A percentile compares a stretch with the other conserved stretches of the same genome.
Evolutionary conservation across 768 basidiomycete species (phyloP).

Genomic region (Cantharellus anzutake): DNA sequence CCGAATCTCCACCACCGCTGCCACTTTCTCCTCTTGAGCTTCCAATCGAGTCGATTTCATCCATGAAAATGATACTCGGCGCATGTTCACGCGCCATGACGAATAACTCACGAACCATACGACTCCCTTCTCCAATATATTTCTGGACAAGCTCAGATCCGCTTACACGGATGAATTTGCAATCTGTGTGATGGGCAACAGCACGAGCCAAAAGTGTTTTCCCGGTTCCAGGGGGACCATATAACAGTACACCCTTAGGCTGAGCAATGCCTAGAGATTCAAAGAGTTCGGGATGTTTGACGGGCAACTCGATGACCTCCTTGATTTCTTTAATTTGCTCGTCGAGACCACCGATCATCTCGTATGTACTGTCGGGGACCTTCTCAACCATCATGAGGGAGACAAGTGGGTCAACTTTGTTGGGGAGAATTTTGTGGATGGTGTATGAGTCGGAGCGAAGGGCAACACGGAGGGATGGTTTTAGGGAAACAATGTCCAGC

Average conservation of each 20-base stretch:
- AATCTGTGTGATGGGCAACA: constrained; percentile 94
- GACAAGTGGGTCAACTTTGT: constrained; percentile 95
- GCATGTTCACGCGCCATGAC: constrained; percentile 97
- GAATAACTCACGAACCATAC: constrained; percentile 95
- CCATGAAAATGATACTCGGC: constrained; percentile 98
- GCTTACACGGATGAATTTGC: constrained; percentile 90
- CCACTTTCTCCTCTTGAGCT: constrained; percentile 72
- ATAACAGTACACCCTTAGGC: constrained; percentile 88
- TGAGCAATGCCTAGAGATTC: constrained; percentile 93
- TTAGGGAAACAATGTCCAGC: constrained; percentile 62
- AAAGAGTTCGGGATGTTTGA: constrained; percentile 94
- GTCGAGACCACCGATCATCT: constrained; percentile 98
- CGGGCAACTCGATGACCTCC: constrained; percentile 94
- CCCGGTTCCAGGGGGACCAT: constrained; percentile 91
- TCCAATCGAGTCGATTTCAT: constrained; percentile 96
- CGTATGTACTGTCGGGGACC: constrained; percentile 96
- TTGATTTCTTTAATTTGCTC: constrained; percentile 98
- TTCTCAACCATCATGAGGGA: constrained; percentile 99
- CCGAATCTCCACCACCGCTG: constrained; percentile 56
- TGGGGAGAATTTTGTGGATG: constrained; percentile 89
- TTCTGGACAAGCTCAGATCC: constrained; percentile 93
- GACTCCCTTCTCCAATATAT: constrained; percentile 91
- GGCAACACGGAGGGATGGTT: constrained; percentile 77
- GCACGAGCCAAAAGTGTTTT: constrained; percentile 92
- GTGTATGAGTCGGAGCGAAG: constrained; percentile 93